Evolutionary conservation across 768 basidiomycete genomes (phyloP).

Genomic region (Rhodotorula diobovata): DNA sequence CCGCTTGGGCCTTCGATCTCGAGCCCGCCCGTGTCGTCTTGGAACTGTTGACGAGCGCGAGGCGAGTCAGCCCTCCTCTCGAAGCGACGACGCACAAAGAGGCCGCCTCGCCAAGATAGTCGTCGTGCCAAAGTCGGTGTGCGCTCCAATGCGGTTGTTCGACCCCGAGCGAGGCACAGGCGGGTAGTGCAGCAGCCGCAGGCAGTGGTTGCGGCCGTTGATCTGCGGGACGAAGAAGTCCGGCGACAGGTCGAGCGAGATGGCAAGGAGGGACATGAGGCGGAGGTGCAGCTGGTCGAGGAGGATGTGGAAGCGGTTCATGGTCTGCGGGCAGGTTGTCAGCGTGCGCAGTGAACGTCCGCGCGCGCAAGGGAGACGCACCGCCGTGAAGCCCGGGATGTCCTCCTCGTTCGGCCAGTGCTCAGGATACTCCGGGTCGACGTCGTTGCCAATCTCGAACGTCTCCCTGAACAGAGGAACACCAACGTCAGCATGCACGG

Average conservation of each 20-base stretch:
- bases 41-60: conserved; percentile 45
- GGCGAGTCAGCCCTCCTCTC: background rate
- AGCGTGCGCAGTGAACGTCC: background rate
- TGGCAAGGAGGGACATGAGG: conserved; percentile 55
- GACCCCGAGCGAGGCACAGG: conserved; percentile 47
- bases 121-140: conserved; percentile 54
- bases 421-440: conserved; percentile 53
- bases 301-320: conserved; percentile 44
- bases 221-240: conserved; percentile 51
- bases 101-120: conserved; percentile 51
- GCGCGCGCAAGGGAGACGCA: background rate
- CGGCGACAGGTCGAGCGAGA: conserved; percentile 52
- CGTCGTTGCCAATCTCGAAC: conserved; percentile 57
- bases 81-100: too few species aligned
- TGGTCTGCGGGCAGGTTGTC: background rate
- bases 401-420: conserved; percentile 58
- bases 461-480: conserved; percentile 4
- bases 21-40: conserved; percentile 61
- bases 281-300: conserved; percentile 53
- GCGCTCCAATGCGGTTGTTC: conserved; percentile 52
- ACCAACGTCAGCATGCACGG: background rate
- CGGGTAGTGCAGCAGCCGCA: conserved; percentile 61
- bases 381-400: conserved; percentile 55
- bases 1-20: conserved; percentile 61
- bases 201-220: conserved; percentile 48